These are phyloP conservation scores for Penicillium coffeae DNA, from an alignment of 495 filamentous ascomycete genomes.

Conservation along the genomic window DNA sequence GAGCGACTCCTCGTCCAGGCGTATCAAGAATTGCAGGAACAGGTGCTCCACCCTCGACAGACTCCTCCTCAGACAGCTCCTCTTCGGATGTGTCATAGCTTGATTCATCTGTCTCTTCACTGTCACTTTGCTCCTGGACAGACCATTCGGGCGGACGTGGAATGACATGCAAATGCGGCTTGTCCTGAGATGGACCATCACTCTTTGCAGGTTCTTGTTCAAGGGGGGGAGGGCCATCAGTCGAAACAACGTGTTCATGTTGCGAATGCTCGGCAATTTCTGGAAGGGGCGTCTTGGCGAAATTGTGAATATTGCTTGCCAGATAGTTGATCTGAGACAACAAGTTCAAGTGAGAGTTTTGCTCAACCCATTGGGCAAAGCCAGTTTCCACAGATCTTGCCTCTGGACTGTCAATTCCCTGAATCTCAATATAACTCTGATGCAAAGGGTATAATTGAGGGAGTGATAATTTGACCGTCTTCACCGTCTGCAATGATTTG, in stretches of 20 bases:
- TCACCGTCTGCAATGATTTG: slow-evolving; percentile 55
- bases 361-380: slow-evolving; percentile 56
- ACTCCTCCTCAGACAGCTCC: slow-evolving; percentile 41
- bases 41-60: slow-evolving; percentile 43
- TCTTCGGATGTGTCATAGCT: slow-evolving; percentile 26
- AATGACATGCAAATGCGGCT: slow-evolving; percentile 68
- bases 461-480: slow-evolving; percentile 64
- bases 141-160: slow-evolving; percentile 82
- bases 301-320: slow-evolving; percentile 64
- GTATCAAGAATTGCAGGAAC: slow-evolving; percentile 29
- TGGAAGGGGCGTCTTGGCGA: slow-evolving; percentile 53
- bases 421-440: slow-evolving; percentile 60
- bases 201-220: slow-evolving; percentile 10
- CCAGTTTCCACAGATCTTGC: slow-evolving; percentile 59
- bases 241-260: slow-evolving; percentile 3
- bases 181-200: slow-evolving; percentile 34
- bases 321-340: slow-evolving; percentile 77
- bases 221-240: slow-evolving; percentile 6
- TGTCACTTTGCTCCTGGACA: slow-evolving; percentile 33
- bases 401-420: slow-evolving; percentile 57
- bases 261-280: slow-evolving; percentile 17
- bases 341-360: slow-evolving; percentile 58
- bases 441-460: slow-evolving; percentile 73
- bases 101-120: slow-evolving; percentile 31
- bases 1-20: slow-evolving; percentile 63